Base-by-base conservation (phyloP, 192 early-diverging fungal genomes). In the Umbelopsis vinacea region DNA sequence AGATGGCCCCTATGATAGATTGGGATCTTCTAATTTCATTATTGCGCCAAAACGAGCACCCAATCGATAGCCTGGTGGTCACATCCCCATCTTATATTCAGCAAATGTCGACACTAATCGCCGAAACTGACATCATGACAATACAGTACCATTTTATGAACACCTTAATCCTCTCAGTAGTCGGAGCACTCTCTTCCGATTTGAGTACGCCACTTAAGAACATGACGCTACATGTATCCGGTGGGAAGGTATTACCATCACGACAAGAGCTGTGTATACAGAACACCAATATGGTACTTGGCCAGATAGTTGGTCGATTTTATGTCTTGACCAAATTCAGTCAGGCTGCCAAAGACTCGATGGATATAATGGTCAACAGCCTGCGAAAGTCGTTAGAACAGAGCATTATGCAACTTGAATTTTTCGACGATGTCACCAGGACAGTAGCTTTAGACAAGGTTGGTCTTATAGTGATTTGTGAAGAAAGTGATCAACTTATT, bases 351-450 rank as follows among this genome's bases (percentile, higher is more conserved):
- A 79, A 86, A 60, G 63, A 73, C 12, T 77, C 69, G 6, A 84
- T 84, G 0, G 60, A 67, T 9, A 46, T 24, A 38, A 50, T 83
- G 45, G 75, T 88, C n/a, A 23, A 81, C 57, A 45, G 83, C 1
- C 52, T 92, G 15, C 69, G 88, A 22, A 37, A 69, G 0, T 24
- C 85, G 17, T 84, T 89, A 40, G 52, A 79, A 21, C 66, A 73
- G 15, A 74, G 78, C 23, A 57, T 92, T 23, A 22, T 82, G 90
- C 68, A 89, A 92, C 73, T 38, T 78, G 48, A 50, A 12, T 21
- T 50, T 50, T 50, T 50, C n/a, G 48, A 50, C 17, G 6, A 50
- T 17, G 19, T 6, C n/a, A 50, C 48, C 15, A 50, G 48, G 17
- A 19, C 15, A 12, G 17, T 21, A 50, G 48, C 48, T 3, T 21